phyloP scores from a whole-genome alignment of 768 basidiomycete genomes.

The Boletus rex-veris region DNA sequence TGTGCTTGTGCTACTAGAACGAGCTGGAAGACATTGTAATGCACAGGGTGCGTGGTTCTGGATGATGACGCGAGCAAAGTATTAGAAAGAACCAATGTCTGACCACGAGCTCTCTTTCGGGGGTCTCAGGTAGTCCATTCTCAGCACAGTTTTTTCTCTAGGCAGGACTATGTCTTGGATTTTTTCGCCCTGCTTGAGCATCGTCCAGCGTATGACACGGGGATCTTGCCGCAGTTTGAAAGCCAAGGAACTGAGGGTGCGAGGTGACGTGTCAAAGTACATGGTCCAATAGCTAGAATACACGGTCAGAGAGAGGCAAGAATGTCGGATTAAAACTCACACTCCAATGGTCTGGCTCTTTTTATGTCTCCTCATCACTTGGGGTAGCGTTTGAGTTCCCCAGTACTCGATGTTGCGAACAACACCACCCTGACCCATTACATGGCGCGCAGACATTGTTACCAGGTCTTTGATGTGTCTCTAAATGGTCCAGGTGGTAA shows the following conservation, averaged over 20 bases:
- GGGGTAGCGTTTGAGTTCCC: slow-evolving; percentile 72
- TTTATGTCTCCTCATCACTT: slow-evolving; percentile 65
- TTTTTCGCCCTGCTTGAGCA: slow-evolving; percentile 72
- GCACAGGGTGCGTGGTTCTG: background rate
- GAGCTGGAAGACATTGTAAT: background rate
- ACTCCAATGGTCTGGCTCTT: slow-evolving; percentile 62
- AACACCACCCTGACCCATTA: slow-evolving; percentile 74
- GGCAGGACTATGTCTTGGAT: slow-evolving; percentile 62
- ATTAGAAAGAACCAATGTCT: slow-evolving; percentile 17
- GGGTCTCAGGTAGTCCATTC: slow-evolving; percentile 24
- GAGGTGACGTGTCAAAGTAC: slow-evolving; percentile 84
- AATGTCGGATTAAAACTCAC: slow-evolving; percentile 46
- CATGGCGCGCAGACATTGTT: slow-evolving; percentile 61
- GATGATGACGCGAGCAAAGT: background rate
- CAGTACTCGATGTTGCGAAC: slow-evolving; percentile 75
- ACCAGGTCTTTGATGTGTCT: slow-evolving; percentile 74
- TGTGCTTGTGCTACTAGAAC: too few species aligned
- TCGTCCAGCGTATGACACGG: slow-evolving; percentile 78
- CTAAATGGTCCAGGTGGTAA: slow-evolving; percentile 34
- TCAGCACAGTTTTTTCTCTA: slow-evolving; percentile 42
- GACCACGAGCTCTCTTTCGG: slow-evolving; percentile 27
- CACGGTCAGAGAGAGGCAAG: slow-evolving; percentile 3
- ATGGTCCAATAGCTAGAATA: slow-evolving; percentile 79
- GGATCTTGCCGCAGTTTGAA: slow-evolving; percentile 73
- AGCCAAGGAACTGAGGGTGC: slow-evolving; percentile 60